A percentile compares a stretch with the other conserved stretches of the same genome.
Conservation (phyloP, 305 asterid genomes). For the Fraxinus angustifolia region DNA sequence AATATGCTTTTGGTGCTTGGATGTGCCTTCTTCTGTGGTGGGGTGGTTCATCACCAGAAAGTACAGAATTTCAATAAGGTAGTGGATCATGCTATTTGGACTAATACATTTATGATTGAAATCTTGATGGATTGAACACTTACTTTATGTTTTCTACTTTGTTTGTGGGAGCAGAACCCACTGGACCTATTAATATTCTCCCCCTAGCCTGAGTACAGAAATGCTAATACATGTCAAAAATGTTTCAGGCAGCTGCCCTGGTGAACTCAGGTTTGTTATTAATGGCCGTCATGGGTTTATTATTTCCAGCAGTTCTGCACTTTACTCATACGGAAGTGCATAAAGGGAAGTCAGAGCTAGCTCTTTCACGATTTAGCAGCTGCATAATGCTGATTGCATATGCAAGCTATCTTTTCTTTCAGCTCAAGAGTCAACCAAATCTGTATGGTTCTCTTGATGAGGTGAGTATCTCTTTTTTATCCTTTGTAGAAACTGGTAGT, state of each 20-base stretch:
- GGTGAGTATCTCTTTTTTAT: slow-evolving; percentile 37
- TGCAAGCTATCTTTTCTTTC: slow-evolving; percentile 91
- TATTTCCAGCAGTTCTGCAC: slow-evolving; percentile 94
- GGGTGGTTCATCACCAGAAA: slow-evolving; percentile 65
- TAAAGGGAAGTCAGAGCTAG: slow-evolving; percentile 80
- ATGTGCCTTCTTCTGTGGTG: slow-evolving; percentile 95
- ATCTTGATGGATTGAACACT: neutral
- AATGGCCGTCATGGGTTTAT: slow-evolving; percentile 97
- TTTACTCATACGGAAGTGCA: slow-evolving; percentile 90
- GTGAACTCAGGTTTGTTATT: slow-evolving; percentile 89
- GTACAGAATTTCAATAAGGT: slow-evolving; percentile 89
- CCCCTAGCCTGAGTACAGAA: slow-evolving; percentile 4
- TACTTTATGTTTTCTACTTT: neutral
- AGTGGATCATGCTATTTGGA: slow-evolving; percentile 22
- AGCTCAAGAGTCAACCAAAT: slow-evolving; percentile 72
- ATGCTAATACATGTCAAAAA: slow-evolving; percentile 29
- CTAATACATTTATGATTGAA: neutral
- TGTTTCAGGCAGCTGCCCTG: slow-evolving; percentile 73
- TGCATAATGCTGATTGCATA: slow-evolving; percentile 91
- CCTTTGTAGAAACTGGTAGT: neutral
- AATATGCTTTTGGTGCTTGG: slow-evolving; percentile 98
- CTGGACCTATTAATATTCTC: neutral
- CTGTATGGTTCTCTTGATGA: slow-evolving; percentile 52
- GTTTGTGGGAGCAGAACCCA: neutral
- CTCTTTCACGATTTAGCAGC: slow-evolving; percentile 96